phyloP scores from a whole-genome alignment of 2,329 filamentous ascomycete genomes.

The Fusarium liriodendri region DNA sequence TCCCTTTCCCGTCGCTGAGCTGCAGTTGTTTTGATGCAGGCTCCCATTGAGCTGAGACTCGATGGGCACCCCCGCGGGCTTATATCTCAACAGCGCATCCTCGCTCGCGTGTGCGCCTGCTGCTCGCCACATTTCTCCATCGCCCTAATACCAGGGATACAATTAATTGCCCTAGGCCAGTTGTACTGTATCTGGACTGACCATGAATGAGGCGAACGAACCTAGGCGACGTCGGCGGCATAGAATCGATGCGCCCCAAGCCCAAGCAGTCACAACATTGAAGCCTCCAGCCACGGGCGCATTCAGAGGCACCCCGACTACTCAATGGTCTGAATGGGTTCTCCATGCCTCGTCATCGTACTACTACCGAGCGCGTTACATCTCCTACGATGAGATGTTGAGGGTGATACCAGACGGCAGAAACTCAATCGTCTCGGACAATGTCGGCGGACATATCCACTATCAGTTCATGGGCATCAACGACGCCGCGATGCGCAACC shows the following conservation, averaged over 20 bases:
- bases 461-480: conserved; percentile 37
- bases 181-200: not conserved
- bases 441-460: conserved; percentile 34
- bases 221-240: not conserved
- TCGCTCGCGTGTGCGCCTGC: not conserved
- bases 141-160: not conserved
- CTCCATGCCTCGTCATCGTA: conserved; percentile 21
- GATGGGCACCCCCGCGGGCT: conserved; percentile 7
- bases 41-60: not conserved
- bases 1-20: conserved; percentile 6
- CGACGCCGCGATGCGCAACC: not conserved
- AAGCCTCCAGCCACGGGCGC: not conserved
- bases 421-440: conserved; percentile 34
- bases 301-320: not conserved
- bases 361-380: conserved; percentile 40
- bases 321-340: conserved; percentile 35
- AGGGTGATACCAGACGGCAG: conserved; percentile 26
- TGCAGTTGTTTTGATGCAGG: conserved; percentile 7
- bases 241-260: conserved; percentile 3
- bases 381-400: conserved; percentile 29
- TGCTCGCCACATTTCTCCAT: not conserved
- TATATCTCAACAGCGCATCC: conserved; percentile 26
- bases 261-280: conserved; percentile 4
- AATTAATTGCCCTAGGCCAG: not conserved
- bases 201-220: conserved; percentile 10